Percentiles rank a stretch among this genome's conserved stretches.
Evolutionary conservation across 768 basidiomycete genomes (phyloP).

Genomic region (Suillus bovinus): DNA sequence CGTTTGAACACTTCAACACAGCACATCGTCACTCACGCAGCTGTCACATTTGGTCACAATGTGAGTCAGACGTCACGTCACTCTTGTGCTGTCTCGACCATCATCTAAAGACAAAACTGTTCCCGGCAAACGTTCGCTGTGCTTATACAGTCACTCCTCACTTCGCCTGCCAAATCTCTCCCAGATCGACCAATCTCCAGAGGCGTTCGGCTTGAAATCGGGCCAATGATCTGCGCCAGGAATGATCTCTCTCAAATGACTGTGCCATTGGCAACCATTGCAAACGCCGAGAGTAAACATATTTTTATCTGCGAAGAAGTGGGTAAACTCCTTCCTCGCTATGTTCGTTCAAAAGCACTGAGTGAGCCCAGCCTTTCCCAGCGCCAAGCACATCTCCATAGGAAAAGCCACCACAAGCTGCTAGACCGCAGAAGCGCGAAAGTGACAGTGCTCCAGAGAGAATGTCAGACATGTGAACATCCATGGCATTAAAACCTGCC

Average conservation of each 20-base stretch:
- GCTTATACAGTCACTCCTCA: not conserved
- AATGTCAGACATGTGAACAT: slow-evolving; percentile 99
- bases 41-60: not conserved
- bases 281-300: slow-evolving; percentile 94
- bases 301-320: slow-evolving; percentile 78
- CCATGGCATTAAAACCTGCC: slow-evolving; percentile 93
- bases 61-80: not conserved
- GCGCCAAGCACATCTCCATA: slow-evolving; percentile 98
- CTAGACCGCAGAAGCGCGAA: slow-evolving; percentile 77
- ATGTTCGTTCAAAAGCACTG: slow-evolving; percentile 81
- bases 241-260: slow-evolving; percentile 82
- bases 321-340: slow-evolving; percentile 74
- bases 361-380: slow-evolving; percentile 97
- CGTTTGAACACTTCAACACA: too few relatives aligned
- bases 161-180: too few relatives aligned
- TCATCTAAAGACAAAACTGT: not conserved
- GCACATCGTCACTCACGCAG: not conserved
- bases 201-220: slow-evolving; percentile 83
- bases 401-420: slow-evolving; percentile 97
- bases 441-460: slow-evolving; percentile 69
- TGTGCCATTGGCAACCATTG: slow-evolving; percentile 98
- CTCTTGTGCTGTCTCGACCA: not conserved
- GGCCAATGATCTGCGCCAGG: slow-evolving; percentile 90
- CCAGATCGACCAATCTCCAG: too few relatives aligned
- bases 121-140: too few relatives aligned